Evolutionary conservation across 257 asterid species (phyloP).

Genomic region (Nicotiana tabacum): DNA sequence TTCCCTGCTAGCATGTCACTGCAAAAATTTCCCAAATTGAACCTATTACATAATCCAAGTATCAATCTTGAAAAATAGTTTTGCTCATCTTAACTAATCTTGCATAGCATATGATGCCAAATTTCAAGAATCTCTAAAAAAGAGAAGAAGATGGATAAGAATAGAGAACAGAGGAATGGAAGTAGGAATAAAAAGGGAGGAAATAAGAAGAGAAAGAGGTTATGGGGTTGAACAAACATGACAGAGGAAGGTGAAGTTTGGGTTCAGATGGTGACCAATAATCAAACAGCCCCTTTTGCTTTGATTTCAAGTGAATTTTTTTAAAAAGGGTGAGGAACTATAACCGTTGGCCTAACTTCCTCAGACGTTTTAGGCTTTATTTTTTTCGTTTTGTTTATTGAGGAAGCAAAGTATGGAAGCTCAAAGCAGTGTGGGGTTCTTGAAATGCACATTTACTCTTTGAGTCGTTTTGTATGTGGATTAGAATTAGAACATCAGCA

Average conservation of each 20-base stretch:
- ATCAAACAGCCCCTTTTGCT: constrained; percentile 49
- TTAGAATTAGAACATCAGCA: background rate
- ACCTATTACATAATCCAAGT: background rate
- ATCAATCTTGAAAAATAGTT: background rate
- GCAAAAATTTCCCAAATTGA: no score
- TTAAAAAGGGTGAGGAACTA: constrained; percentile 8
- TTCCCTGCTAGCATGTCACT: no score
- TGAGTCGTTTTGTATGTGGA: background rate
- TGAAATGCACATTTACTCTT: constrained; percentile 9
- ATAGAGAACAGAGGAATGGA: background rate
- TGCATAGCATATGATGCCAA: no score
- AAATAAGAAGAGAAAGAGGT: constrained; percentile 25
- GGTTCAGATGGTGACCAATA: constrained; percentile 66
- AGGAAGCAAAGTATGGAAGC: constrained; percentile 39
- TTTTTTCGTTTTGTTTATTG: constrained; percentile 35
- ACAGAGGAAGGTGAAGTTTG: constrained; percentile 39
- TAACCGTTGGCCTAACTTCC: constrained; percentile 67
- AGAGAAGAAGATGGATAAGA: background rate
- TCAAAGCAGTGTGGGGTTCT: constrained; percentile 26
- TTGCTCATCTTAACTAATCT: background rate
- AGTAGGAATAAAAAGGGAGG: constrained; percentile 26
- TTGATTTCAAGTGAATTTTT: constrained; percentile 45
- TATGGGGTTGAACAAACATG: constrained; percentile 27
- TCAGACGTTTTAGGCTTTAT: background rate
- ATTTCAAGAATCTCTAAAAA: background rate